Evolutionary conservation across 2,329 filamentous ascomycete species (phyloP).

Genomic region (Emmonsiellopsis sp.): DNA sequence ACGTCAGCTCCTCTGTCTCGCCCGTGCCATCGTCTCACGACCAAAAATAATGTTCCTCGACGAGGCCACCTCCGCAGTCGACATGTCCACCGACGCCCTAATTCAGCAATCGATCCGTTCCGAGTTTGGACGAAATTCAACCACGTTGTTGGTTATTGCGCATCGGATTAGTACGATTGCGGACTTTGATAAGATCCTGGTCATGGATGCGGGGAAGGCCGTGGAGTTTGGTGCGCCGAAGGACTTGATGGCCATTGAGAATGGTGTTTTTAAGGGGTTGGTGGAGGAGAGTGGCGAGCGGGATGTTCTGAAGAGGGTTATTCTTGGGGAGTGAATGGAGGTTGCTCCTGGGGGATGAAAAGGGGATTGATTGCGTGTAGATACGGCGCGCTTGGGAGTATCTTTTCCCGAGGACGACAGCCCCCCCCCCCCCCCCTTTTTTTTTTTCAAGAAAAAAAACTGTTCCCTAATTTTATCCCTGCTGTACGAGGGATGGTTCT

Average conservation of each 20-base stretch:
- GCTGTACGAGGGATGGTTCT: too few relatives aligned
- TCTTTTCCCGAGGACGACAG: too few relatives aligned
- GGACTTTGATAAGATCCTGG: constrained; percentile 66
- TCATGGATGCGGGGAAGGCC: constrained; percentile 58
- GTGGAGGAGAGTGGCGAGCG: constrained; percentile 32
- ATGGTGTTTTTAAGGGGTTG: constrained; percentile 52
- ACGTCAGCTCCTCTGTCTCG: constrained; percentile 65
- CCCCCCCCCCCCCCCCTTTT: too few relatives aligned
- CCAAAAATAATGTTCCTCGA: constrained; percentile 74
- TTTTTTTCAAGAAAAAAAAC: too few relatives aligned
- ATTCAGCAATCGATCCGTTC: constrained; percentile 66
- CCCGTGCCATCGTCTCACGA: constrained; percentile 60
- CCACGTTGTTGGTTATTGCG: constrained; percentile 64
- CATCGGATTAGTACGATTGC: constrained; percentile 68
- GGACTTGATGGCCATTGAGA: constrained; percentile 48
- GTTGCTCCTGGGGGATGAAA: neutral
- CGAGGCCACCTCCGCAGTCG: constrained; percentile 69
- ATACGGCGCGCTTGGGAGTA: too few relatives aligned
- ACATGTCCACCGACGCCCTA: constrained; percentile 65
- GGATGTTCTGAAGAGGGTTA: constrained; percentile 21
- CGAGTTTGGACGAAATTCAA: constrained; percentile 53
- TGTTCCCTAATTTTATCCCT: too few relatives aligned
- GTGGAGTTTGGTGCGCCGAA: constrained; percentile 59
- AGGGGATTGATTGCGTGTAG: too few relatives aligned
- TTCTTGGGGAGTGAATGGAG: constrained; percentile 9